Base-by-base conservation (phyloP, 176 grass and related monocot genomes). In the Ensete glaucum region DNA sequence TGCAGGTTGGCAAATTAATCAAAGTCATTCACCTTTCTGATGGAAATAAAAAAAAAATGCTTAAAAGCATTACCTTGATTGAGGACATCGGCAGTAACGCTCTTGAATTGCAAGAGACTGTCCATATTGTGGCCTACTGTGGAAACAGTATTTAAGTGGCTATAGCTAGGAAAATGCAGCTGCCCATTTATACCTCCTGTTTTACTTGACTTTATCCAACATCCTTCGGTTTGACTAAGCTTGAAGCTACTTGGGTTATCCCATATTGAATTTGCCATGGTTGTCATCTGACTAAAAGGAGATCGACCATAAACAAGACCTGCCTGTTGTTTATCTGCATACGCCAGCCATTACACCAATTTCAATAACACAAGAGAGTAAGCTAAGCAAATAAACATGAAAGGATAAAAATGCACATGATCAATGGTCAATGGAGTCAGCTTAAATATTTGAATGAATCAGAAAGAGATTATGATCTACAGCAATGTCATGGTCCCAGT, bases 61-160 rank as follows among this genome's bases (percentile, higher is more conserved):
- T 70, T 70, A 17, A 70, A 51, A 21, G 25, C 16, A 5, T 53
- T 85, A 97, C 72, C 57, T 26, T 77, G 85, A 63, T 54, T 60
- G 69, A 83, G 84, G 77, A 92, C 70, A 58, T 81, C 54, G 23
- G 48, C 79, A 85, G 72, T 34, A 65, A 75, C 78, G 82, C 83
- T 85, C 86, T 89, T 88, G 76, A 80, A 75, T 52, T 73, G 83
- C 29, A 88, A 88, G 71, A 81, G 79, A 76, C 78, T 83, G 62
- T 88, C 77, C 82, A 85, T 76, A 66, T 78, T 64, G 84, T 85
- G 87, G 80, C 54, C 53, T 65, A 78, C 59, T 65, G 82, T 58
- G 64, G 90, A 50, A 62, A 82, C 53, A 67, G 69, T 76, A 80
- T 76, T 77, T 15, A 60, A 83, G 77, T 81, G 24, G 67, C 67